Evolutionary conservation across 2,329 filamentous ascomycete species (phyloP).

Genomic region (Aspergillus neoniger): DNA sequence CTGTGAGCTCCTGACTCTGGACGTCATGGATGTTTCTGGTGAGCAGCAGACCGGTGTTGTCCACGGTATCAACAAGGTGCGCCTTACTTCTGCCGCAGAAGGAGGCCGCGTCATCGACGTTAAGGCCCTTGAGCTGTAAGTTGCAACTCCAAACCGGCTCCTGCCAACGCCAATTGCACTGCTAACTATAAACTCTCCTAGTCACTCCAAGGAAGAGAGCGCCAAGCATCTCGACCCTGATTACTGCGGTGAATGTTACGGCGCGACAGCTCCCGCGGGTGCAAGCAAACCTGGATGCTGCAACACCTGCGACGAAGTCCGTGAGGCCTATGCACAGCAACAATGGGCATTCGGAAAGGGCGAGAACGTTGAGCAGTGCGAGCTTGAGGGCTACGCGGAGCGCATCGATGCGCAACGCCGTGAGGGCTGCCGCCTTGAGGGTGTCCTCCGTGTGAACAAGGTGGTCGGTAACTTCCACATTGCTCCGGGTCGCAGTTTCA

Average conservation of each 20-base stretch:
- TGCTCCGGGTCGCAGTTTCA: slow-evolving; percentile 93
- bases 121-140: slow-evolving; percentile 68
- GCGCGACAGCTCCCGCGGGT: slow-evolving; percentile 74
- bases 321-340: slow-evolving; percentile 85
- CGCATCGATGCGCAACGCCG: slow-evolving; percentile 81
- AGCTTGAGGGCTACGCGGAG: slow-evolving; percentile 90
- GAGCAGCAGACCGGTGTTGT: slow-evolving; percentile 94
- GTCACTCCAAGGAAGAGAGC: slow-evolving; percentile 67
- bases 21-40: slow-evolving; percentile 98
- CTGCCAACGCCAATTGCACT: not conserved
- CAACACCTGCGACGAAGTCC: slow-evolving; percentile 94
- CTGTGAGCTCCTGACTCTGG: slow-evolving; percentile 91
- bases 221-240: slow-evolving; percentile 80
- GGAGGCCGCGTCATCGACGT: slow-evolving; percentile 75
- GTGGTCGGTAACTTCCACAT: slow-evolving; percentile 99
- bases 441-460: slow-evolving; percentile 92
- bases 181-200: slow-evolving; percentile 33
- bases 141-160: slow-evolving; percentile 17
- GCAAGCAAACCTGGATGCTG: slow-evolving; percentile 86
- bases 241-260: slow-evolving; percentile 94
- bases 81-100: slow-evolving; percentile 70
- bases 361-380: slow-evolving; percentile 91
- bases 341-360: slow-evolving; percentile 95
- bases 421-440: slow-evolving; percentile 94
- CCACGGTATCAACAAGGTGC: slow-evolving; percentile 89